Conservation (phyloP, 164 flowering plant species). For the Sextonia rubra region DNA sequence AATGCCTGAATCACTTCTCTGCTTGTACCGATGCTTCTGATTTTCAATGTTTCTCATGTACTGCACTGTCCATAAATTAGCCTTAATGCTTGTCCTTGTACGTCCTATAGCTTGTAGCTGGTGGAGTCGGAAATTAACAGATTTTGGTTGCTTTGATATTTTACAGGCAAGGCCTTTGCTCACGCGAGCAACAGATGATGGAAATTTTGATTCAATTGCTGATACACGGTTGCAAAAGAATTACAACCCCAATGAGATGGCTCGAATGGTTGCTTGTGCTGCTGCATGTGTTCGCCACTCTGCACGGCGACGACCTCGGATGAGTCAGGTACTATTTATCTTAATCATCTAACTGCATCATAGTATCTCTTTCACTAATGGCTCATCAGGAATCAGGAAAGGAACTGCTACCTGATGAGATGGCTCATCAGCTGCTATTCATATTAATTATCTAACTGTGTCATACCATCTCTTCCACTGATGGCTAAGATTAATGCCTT, state of each 20-base stretch:
- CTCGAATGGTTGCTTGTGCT: conserved; percentile 84
- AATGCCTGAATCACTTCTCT: background rate
- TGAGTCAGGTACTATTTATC: conserved; percentile 73
- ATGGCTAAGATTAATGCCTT: too few species aligned
- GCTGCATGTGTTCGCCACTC: conserved; percentile 92
- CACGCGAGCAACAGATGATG: conserved; percentile 64
- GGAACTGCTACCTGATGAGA: too few species aligned
- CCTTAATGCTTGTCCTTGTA: background rate
- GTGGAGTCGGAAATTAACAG: background rate
- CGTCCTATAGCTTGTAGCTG: background rate
- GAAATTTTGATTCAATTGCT: conserved; percentile 56
- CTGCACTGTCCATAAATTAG: background rate
- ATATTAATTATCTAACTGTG: too few species aligned
- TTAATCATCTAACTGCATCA: background rate
- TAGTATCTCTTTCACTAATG: background rate
- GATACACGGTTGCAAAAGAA: conserved; percentile 51
- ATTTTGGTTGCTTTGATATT: conserved; percentile 9
- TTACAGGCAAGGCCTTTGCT: conserved; percentile 83
- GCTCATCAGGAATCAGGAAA: too few species aligned
- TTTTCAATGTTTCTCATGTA: background rate
- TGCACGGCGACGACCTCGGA: conserved; percentile 74
- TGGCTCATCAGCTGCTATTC: conserved; percentile 68
- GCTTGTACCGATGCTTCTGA: background rate
- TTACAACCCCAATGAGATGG: conserved; percentile 61
- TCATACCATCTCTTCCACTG: too few species aligned